These are phyloP conservation scores for Mucor irregularis DNA, from an alignment of 371 early-diverging fungal species.

Conservation along the genomic window DNA sequence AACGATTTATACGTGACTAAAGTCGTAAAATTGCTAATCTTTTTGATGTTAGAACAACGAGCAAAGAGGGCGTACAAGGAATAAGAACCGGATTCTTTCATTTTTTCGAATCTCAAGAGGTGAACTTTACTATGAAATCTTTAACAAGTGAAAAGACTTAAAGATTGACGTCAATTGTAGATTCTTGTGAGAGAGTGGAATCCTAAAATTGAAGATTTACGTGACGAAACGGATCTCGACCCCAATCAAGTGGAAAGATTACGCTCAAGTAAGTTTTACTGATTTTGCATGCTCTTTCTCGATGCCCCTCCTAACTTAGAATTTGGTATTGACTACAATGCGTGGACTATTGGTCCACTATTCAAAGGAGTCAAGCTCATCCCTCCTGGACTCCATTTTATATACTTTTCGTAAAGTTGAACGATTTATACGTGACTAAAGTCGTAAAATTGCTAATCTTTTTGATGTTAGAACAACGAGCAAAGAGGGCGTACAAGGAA, in stretches of 20 bases:
- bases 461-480: slow-evolving; percentile 41
- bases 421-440: not conserved
- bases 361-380: slow-evolving; percentile 93
- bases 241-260: slow-evolving; percentile 48
- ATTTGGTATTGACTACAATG: slow-evolving; percentile 90
- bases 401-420: slow-evolving; percentile 75
- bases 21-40: no score
- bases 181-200: slow-evolving; percentile 77
- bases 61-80: slow-evolving; percentile 59
- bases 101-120: slow-evolving; percentile 68
- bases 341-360: slow-evolving; percentile 88
- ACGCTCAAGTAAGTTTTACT: slow-evolving; percentile 49
- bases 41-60: slow-evolving; percentile 39
- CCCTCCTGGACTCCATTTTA: slow-evolving; percentile 94
- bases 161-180: slow-evolving; percentile 21
- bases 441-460: not conserved
- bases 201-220: slow-evolving; percentile 55
- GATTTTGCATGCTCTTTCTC: slow-evolving; percentile 75
- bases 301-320: slow-evolving; percentile 80
- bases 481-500: slow-evolving; percentile 59
- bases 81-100: slow-evolving; percentile 78
- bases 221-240: slow-evolving; percentile 50
- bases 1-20: no score
- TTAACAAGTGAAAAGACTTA: not conserved
- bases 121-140: slow-evolving; percentile 17